Base-by-base conservation (phyloP, 2,329 filamentous ascomycete genomes). In the Colletotrichum tropicicola region DNA sequence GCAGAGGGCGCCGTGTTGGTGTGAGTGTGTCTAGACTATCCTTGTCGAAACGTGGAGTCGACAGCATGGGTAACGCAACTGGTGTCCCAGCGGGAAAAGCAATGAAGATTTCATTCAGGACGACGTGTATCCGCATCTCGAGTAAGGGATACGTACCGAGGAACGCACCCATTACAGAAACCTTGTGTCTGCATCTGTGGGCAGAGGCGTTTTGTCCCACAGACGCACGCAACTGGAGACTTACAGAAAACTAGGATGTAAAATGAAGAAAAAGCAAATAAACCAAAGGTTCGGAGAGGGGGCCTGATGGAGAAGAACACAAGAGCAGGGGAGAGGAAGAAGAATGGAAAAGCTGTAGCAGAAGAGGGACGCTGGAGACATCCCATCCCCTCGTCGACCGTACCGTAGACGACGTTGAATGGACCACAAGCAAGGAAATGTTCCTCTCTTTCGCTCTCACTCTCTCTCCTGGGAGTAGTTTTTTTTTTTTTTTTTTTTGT, bases 1-100 rank as follows among this genome's bases (percentile, higher is more conserved):
- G 41, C 10, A 37, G 37, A 7, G 15, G 19, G n/a, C n/a, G n/a
- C n/a, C n/a, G n/a, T n/a, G 28, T 45, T 28, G 39, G 39, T 25
- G 37, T n/a, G 28, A 39, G 41, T 56, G 58, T 56, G 61, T 61
- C 49, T 30, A 61, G 30, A 35, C n/a, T 61, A 61, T 55, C 57
- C 61, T 49, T 65, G 49, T 49, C 21, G 27, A 32, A 61, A 56
- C 61, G 61, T 65, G 61, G 61, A 65, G 61, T 61, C 25, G 43
- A 8, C n/a, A 37, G 44, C 49, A 55, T 61, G 49, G 44, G 41
- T 48, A 55, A 37, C 49, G 57, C 39, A 51, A 43, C 43, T 61
- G 51, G 28, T 55, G 55, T 37, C 48, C 61, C 57, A 17, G 28
- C 32, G 39, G 21, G 43, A 65, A 65, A 65, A 65, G 57, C 57